Conservation (phyloP, 2,329 filamentous ascomycete species). For the Nectriaceae sp. region DNA sequence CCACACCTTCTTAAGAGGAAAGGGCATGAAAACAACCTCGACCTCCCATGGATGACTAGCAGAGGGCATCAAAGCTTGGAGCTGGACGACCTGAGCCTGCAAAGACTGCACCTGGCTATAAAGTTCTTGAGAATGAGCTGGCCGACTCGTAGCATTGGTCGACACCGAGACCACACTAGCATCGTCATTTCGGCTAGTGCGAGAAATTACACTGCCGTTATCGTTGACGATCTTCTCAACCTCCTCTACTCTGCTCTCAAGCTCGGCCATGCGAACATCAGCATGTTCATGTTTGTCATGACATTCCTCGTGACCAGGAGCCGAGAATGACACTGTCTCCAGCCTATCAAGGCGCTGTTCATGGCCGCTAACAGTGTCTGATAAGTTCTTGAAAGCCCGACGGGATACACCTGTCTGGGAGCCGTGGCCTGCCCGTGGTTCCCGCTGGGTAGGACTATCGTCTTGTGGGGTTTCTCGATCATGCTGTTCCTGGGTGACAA, state of each 20-base stretch:
- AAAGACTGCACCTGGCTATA: conserved; percentile 52
- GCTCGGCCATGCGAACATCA: conserved; percentile 68
- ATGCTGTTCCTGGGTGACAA: conserved; percentile 17
- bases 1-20: conserved; percentile 60
- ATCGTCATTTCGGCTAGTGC: conserved; percentile 40
- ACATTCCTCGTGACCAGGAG: conserved; percentile 67
- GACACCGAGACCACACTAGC: conserved; percentile 51
- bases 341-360: conserved; percentile 67
- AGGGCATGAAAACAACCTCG: conserved; percentile 76
- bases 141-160: conserved; percentile 42
- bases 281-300: conserved; percentile 66
- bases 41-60: conserved; percentile 68
- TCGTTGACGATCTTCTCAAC: conserved; percentile 57
- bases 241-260: conserved; percentile 65
- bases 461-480: conserved; percentile 19
- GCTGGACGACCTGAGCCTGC: conserved; percentile 51
- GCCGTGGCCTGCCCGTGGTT: conserved; percentile 21
- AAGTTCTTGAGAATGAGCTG: conserved; percentile 48
- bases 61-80: conserved; percentile 66
- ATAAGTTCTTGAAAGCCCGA: conserved; percentile 46
- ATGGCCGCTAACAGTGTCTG: conserved; percentile 59
- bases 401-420: conserved; percentile 28
- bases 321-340: conserved; percentile 70
- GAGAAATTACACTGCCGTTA: conserved; percentile 42
- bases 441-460: conserved; percentile 29